These are phyloP conservation scores for Penicillium crustosum DNA, from an alignment of 2,329 filamentous ascomycete genomes.

Conservation along the genomic window DNA sequence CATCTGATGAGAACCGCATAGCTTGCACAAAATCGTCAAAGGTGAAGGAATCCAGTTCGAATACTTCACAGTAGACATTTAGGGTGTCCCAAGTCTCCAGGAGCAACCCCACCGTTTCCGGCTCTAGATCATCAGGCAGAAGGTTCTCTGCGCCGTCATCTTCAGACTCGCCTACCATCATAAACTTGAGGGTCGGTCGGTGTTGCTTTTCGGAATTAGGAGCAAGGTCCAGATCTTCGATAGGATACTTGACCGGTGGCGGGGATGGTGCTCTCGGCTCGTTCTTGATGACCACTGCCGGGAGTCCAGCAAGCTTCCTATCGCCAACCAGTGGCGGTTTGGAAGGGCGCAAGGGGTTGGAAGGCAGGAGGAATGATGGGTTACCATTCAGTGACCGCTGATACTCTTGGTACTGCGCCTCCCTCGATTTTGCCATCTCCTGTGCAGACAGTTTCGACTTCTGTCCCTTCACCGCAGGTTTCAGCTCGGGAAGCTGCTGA, in stretches of 20 bases:
- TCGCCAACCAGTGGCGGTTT: constrained; percentile 35
- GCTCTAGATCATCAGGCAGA: constrained; percentile 59
- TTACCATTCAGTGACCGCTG: constrained; percentile 48
- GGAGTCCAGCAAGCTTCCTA: constrained; percentile 33
- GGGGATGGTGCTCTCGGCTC: constrained; percentile 62
- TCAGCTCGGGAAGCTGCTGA: constrained; percentile 67
- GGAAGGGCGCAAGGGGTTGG: constrained; percentile 32
- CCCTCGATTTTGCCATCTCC: constrained; percentile 48
- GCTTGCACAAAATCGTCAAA: constrained; percentile 95
- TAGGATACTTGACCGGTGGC: constrained; percentile 86
- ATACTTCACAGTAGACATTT: constrained; percentile 96
- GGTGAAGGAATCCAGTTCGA: constrained; percentile 92
- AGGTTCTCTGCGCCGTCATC: constrained; percentile 49
- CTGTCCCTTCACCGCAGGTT: constrained; percentile 69
- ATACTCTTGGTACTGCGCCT: constrained; percentile 52
- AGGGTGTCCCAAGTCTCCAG: constrained; percentile 95
- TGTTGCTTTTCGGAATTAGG: constrained; percentile 62
- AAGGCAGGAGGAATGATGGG: constrained; percentile 41
- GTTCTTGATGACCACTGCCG: constrained; percentile 46
- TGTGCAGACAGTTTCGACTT: constrained; percentile 57
- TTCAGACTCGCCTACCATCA: constrained; percentile 65
- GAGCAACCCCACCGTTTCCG: constrained; percentile 80
- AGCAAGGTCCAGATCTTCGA: constrained; percentile 84
- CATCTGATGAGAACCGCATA: constrained; percentile 72
- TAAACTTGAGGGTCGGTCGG: constrained; percentile 74